Base-by-base conservation (phyloP, 805 yeast species). In the Candida railenensis region DNA sequence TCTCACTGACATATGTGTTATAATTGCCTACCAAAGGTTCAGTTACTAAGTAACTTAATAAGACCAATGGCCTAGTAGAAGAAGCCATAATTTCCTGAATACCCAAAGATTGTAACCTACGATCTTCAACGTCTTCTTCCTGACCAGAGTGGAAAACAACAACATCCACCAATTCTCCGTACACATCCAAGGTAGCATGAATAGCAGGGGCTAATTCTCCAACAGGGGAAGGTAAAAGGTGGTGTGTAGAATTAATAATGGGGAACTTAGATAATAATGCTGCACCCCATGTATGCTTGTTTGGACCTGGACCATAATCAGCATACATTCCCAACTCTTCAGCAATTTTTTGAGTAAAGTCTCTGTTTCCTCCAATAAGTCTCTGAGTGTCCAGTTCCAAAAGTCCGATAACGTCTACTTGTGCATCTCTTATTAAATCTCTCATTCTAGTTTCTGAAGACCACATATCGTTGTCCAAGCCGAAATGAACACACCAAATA, bases 201-300 rank as follows among this genome's bases (percentile, higher is more conserved):
- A 94, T 94, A 1, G 97, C 98, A 3, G 99, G 99, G 0, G 99
- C 99, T 45, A 94, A 75, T 72, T 94, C 99, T 15, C 99, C 99
- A 28, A 88, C 97, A 1, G 99, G 99, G 4, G 96, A 88, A 3
- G 99, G 99, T 47, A 92, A 71, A 55, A 94, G 74, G 62, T 91
- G 95, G 64, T 94, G 99, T 1, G 90, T 82, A 2, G 97, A 89
- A 59, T 85, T 81, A 47, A 94, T 56, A 51, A 94, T 94, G 25
- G 99, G 99, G 78, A 92, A 94, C 62, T 91, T 89, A 18, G 97
- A 91, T 53, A 94, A 73, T 50, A 94, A 74, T 1, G 94, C 94
- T 42, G 91, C 86, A 37, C 99, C 99, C 99, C 99, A 94, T 0
- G 99, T 94, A 69, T 94, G 98, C 65, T 91, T 86, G 63, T 90